These are phyloP conservation scores for Nakaseomyces sp. DNA, from an alignment of 1,139 yeast species.

Conservation along the genomic window DNA sequence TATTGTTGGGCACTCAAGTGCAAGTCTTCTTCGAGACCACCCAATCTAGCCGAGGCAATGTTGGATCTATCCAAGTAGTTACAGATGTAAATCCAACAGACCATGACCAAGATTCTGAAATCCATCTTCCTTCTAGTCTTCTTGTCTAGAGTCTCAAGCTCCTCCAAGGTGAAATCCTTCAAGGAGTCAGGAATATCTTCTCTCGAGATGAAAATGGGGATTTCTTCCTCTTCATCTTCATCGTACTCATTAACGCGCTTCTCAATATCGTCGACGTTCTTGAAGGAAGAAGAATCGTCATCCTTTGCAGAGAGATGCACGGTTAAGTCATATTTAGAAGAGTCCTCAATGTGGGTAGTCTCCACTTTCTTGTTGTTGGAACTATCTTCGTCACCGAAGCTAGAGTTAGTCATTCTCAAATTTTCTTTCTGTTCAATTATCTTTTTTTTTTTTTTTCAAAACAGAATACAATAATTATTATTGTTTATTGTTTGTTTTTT, in stretches of 20 bases:
- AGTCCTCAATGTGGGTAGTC: conserved; percentile 1
- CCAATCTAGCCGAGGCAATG: conserved; percentile 52
- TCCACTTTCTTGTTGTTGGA: neutral
- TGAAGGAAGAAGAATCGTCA: conserved; percentile 1
- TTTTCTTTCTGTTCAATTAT: too few species aligned
- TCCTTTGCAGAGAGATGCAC: conserved; percentile 3
- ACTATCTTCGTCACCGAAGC: conserved; percentile 3
- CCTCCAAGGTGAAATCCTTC: conserved; percentile 12
- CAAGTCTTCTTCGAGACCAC: conserved; percentile 48
- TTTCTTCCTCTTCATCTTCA: conserved; percentile 7
- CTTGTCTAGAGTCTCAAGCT: conserved; percentile 32
- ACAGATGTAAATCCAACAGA: conserved; percentile 48
- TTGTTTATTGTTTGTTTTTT: neutral
- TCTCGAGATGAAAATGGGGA: conserved; percentile 11
- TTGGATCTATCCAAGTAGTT: conserved; percentile 54
- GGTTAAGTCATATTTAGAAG: conserved; percentile 3
- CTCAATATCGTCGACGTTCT: conserved; percentile 7
- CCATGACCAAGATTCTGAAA: conserved; percentile 45
- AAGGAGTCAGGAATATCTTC: conserved; percentile 15
- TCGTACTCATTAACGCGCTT: neutral
- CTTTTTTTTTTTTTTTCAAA: too few species aligned
- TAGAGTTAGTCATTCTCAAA: neutral
- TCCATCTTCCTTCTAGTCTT: conserved; percentile 43
- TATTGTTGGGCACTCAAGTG: conserved; percentile 43
- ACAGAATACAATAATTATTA: too few species aligned